Percentiles rank a stretch among this genome's conserved stretches.
phyloP scores from a whole-genome alignment of 345 rosid genomes.

The Moricandia arvensis region DNA sequence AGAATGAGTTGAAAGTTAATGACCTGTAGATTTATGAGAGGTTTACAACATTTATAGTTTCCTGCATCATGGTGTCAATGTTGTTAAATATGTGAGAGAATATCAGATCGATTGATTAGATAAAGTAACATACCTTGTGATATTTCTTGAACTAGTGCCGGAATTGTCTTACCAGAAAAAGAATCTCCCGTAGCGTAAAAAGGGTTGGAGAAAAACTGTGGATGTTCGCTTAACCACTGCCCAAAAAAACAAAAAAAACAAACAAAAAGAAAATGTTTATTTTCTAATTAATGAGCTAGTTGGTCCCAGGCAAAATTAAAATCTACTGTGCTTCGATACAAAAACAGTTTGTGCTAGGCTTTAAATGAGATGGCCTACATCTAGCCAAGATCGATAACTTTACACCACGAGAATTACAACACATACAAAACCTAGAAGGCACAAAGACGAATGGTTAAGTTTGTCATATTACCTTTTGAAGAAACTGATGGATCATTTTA shows the following conservation, averaged over 20 bases:
- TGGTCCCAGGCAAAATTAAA: too few relatives aligned
- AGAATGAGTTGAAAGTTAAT: not conserved
- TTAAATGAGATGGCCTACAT: too few relatives aligned
- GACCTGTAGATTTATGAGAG: constrained; percentile 45
- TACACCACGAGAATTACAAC: not conserved
- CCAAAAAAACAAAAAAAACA: too few relatives aligned
- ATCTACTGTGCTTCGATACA: too few relatives aligned
- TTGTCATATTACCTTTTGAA: not conserved
- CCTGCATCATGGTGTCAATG: not conserved
- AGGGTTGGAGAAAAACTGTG: too few relatives aligned
- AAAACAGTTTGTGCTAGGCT: too few relatives aligned
- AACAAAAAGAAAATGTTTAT: too few relatives aligned
- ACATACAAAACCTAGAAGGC: not conserved
- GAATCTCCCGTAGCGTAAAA: constrained; percentile 67
- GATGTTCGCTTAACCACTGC: constrained; percentile 65
- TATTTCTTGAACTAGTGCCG: constrained; percentile 49
- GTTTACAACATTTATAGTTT: constrained; percentile 21
- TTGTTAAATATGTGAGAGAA: not conserved
- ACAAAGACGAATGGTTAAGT: too few relatives aligned
- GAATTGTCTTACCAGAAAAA: constrained; percentile 57
- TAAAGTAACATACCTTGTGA: constrained; percentile 13
- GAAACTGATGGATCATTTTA: not conserved
- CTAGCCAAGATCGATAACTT: too few relatives aligned
- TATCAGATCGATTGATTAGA: not conserved
- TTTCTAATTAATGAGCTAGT: too few relatives aligned